Conservation (phyloP, 1,284 basidiomycete species). For the Cutaneotrichosporon sp. region DNA sequence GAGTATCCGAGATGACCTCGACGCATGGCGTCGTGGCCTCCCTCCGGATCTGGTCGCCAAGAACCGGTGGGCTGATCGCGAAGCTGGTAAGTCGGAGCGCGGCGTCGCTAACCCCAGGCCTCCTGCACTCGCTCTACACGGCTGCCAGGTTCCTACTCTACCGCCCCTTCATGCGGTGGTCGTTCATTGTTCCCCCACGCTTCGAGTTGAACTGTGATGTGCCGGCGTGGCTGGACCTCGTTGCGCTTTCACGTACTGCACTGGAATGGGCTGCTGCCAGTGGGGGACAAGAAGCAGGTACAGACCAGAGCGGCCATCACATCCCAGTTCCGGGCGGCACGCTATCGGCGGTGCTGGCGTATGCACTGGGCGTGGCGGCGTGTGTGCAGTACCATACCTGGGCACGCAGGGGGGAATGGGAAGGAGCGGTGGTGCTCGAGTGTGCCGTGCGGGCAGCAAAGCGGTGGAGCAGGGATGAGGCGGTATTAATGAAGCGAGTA, state of each 20-base stretch:
- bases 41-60: constrained; percentile 10
- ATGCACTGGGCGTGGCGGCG: constrained; percentile 20
- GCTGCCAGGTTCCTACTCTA: constrained; percentile 22
- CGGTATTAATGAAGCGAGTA: constrained; percentile 12
- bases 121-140: constrained; percentile 24
- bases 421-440: constrained; percentile 25
- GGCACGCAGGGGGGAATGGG: constrained; percentile 30
- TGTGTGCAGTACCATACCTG: constrained; percentile 23
- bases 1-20: constrained; percentile 16
- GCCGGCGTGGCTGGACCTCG: constrained; percentile 22
- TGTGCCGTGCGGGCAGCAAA: constrained; percentile 20
- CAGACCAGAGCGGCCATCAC: too few relatives aligned
- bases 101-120: constrained; percentile 17
- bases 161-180: constrained; percentile 33
- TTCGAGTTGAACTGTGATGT: constrained; percentile 22
- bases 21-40: constrained; percentile 17
- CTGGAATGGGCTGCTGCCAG: constrained; percentile 27
- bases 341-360: constrained; percentile 1
- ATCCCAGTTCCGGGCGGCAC: too few relatives aligned
- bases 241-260: constrained; percentile 13
- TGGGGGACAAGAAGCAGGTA: constrained; percentile 13
- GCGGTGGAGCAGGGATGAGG: constrained; percentile 12
- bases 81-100: constrained; percentile 11
- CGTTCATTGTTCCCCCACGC: constrained; percentile 24
- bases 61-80: constrained; percentile 11